These are phyloP conservation scores for Rutidosis leptorrhynchoides DNA, from an alignment of 129 eudicot species.

Conservation along the genomic window DNA sequence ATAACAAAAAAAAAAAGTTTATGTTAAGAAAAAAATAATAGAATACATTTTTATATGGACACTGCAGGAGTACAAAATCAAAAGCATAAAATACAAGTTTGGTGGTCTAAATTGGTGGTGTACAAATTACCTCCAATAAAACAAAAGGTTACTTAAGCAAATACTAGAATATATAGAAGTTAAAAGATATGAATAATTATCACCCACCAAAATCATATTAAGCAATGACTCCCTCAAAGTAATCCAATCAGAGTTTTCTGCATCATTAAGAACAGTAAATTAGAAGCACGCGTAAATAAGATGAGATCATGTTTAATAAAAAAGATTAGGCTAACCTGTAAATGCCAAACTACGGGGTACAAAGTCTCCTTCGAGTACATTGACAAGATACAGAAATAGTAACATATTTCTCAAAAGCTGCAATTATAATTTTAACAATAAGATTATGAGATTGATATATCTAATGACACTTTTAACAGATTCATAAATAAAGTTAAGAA, in stretches of 20 bases:
- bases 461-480: neutral
- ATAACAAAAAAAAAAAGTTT: conserved; percentile 5
- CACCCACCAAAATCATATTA: conserved; percentile 64
- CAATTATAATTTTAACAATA: conserved; percentile 25
- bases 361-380: conserved; percentile 68
- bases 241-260: conserved; percentile 73
- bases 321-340: conserved; percentile 46
- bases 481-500: conserved; percentile 17
- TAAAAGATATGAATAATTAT: neutral
- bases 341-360: conserved; percentile 53
- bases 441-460: conserved; percentile 7
- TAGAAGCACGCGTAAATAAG: too few species aligned
- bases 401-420: conserved; percentile 73
- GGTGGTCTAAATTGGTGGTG: too few species aligned
- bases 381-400: conserved; percentile 70
- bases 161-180: neutral
- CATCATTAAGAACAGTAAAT: conserved; percentile 28
- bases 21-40: neutral
- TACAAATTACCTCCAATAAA: conserved; percentile 13
- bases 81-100: too few species aligned
- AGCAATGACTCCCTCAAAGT: conserved; percentile 76
- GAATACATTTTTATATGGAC: neutral
- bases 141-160: neutral
- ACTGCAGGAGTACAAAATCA: too few species aligned
- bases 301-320: too few species aligned